Base-by-base conservation (phyloP, 306 rosid species). In the Cyclanthera cordifolia region DNA sequence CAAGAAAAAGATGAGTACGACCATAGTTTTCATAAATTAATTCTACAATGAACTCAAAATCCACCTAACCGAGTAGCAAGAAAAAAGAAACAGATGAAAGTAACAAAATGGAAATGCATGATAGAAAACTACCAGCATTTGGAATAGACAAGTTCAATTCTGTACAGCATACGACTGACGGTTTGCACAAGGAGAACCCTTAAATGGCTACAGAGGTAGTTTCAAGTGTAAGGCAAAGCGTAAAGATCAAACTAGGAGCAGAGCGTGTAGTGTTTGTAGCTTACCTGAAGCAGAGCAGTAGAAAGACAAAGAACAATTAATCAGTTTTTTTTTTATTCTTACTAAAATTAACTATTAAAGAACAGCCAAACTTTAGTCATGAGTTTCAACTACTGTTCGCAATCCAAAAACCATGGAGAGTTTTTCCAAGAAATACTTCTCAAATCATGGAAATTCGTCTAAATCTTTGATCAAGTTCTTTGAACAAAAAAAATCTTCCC, bases 401-500 rank as follows among this genome's bases (percentile, higher is more conserved):
- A 32, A 0, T 32, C 37, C 37, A 6, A 32, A 32, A 32, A 32
- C 37, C 5, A 32, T 32, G 4, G 37, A 32, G 5, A 32, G 37
- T 32, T 32, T 32, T 32, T 32, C 5, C 37, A 60, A 17, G 59
- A 74, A 47, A 34, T 59, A 65, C 68, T 53, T 49, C 13, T 16
- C 27, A 79, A 66, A 70, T 72, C 78, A 4, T 77, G 37, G 79
- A 83, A 70, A 8, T 72, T 0, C 20, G 16, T 53, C 43, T 25
- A 78, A 89, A 85, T 30, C 72, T 67, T 55, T 49, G n/a, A 49
- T 64, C 23, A 17, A 89, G 92, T 39, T 81, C 74, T 65, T 60
- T 0, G 73, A 85, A 87, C 82, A 87, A 80, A 80, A 57, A 49
- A 65, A 49, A 65, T 82, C 60, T 45, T 76, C 82, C 34, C 87